These are phyloP conservation scores for Penicillium nordicum DNA, from an alignment of 2,329 filamentous ascomycete genomes.

Conservation along the genomic window DNA sequence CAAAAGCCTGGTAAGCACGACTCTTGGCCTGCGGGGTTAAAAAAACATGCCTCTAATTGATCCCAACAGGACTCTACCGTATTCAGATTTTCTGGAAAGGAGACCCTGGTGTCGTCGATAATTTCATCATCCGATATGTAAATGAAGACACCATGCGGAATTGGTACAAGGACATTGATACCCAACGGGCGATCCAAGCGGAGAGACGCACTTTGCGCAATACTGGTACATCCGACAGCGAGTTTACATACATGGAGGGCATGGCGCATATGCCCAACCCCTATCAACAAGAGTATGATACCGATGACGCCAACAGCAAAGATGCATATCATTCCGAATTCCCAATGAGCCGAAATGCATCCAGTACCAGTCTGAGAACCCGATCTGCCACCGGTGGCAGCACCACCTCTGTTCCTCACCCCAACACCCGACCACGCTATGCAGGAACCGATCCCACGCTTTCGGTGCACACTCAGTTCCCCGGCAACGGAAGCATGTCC, in stretches of 20 bases:
- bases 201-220: constrained; percentile 49
- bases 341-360: constrained; percentile 63
- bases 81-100: constrained; percentile 99
- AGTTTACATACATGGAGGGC: constrained; percentile 75
- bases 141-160: constrained; percentile 92
- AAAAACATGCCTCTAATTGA: not conserved
- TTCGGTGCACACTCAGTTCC: constrained; percentile 63
- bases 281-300: constrained; percentile 62
- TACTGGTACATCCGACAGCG: constrained; percentile 59
- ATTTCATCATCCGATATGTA: constrained; percentile 89
- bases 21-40: constrained; percentile 1
- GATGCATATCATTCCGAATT: constrained; percentile 47
- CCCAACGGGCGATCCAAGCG: constrained; percentile 63
- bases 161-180: constrained; percentile 78
- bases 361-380: constrained; percentile 70
- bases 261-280: constrained; percentile 74
- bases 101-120: constrained; percentile 90
- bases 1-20: constrained; percentile 74
- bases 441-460: constrained; percentile 63
- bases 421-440: constrained; percentile 62
- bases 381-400: constrained; percentile 69
- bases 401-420: constrained; percentile 36
- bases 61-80: constrained; percentile 71
- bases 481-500: constrained; percentile 50
- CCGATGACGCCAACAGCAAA: constrained; percentile 47